Conservation (phyloP, 2,329 filamentous ascomycete genomes). For the Zymoseptoria crescenta region DNA sequence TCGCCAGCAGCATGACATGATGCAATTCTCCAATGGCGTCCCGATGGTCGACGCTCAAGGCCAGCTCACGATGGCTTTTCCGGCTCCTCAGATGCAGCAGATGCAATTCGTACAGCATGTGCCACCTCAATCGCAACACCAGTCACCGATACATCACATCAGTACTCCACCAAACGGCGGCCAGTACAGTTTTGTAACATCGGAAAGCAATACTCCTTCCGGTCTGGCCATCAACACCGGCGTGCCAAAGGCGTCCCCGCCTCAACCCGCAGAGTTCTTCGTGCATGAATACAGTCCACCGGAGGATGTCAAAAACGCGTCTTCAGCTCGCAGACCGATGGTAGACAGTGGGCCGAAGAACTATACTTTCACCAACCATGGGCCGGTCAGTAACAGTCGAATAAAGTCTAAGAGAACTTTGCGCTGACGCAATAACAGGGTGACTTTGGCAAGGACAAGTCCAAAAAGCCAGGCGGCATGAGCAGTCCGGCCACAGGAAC, state of each 20-base stretch:
- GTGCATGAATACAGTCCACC: conserved; percentile 43
- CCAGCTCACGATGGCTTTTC: conserved; percentile 18
- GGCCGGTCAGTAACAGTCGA: conserved; percentile 22
- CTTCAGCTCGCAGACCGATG: conserved; percentile 27
- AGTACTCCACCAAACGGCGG: conserved; percentile 7
- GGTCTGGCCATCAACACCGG: conserved; percentile 23
- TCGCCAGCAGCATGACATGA: conserved; percentile 7
- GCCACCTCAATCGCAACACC: conserved; percentile 7
- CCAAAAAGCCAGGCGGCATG: conserved; percentile 11
- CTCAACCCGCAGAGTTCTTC: conserved; percentile 30
- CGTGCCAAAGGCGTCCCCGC: conserved; percentile 21
- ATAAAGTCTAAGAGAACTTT: conserved; percentile 31
- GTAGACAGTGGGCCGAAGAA: conserved; percentile 32
- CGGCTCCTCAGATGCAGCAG: conserved; percentile 16
- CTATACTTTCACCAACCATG: conserved; percentile 43
- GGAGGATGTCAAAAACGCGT: conserved; percentile 30
- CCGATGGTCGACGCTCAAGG: conserved; percentile 22
- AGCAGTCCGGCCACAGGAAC: conserved; percentile 16
- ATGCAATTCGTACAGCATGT: conserved; percentile 18
- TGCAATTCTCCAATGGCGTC: conserved; percentile 21
- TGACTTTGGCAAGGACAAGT: conserved; percentile 22
- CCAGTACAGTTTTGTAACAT: conserved; percentile 17
- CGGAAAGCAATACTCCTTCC: conserved; percentile 6
- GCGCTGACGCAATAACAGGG: not conserved
- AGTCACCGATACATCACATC: conserved; percentile 9